A percentile compares a stretch with the other conserved stretches of the same genome.
These are phyloP conservation scores for Camillea tinctor DNA, from an alignment of 2,329 filamentous ascomycete species.

Conservation along the genomic window DNA sequence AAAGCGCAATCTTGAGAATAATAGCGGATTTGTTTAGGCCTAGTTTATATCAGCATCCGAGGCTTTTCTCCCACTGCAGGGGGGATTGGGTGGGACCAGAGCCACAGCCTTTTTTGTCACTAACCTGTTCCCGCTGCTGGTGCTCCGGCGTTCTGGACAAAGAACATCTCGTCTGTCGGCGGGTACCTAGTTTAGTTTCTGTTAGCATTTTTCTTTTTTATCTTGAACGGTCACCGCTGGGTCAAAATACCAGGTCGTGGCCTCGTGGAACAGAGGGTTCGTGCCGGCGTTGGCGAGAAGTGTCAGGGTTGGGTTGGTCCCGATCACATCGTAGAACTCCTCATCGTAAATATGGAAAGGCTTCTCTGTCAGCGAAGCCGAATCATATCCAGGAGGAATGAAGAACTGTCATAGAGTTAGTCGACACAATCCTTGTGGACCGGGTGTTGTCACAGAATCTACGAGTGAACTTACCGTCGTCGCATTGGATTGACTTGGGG, in stretches of 20 bases:
- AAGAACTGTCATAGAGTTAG: slow-evolving; percentile 33
- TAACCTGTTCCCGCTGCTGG: slow-evolving; percentile 43
- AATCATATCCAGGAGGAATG: slow-evolving; percentile 42
- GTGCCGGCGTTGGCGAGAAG: slow-evolving; percentile 44
- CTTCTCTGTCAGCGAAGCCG: slow-evolving; percentile 37
- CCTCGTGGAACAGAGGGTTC: slow-evolving; percentile 55
- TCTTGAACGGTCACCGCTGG: background rate
- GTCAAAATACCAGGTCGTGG: slow-evolving; percentile 48
- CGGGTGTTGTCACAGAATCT: background rate
- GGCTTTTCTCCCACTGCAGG: background rate
- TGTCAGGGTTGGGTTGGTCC: slow-evolving; percentile 47
- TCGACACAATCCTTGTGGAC: background rate
- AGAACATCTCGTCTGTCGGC: slow-evolving; percentile 52
- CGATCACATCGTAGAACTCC: slow-evolving; percentile 51
- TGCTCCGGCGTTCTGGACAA: slow-evolving; percentile 51
- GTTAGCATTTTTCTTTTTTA: slow-evolving; percentile 1
- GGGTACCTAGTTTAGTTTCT: slow-evolving; percentile 31
- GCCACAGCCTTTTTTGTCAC: background rate
- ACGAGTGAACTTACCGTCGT: slow-evolving; percentile 31
- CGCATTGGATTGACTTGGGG: slow-evolving; percentile 36
- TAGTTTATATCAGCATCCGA: slow-evolving; percentile 13
- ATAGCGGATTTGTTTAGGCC: slow-evolving; percentile 49
- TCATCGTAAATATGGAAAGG: slow-evolving; percentile 49
- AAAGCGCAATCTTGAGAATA: slow-evolving; percentile 49
- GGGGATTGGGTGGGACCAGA: background rate